These are phyloP conservation scores for Phyllostachys edulis DNA, from an alignment of 176 grass and related monocot genomes.

Conservation along the genomic window DNA sequence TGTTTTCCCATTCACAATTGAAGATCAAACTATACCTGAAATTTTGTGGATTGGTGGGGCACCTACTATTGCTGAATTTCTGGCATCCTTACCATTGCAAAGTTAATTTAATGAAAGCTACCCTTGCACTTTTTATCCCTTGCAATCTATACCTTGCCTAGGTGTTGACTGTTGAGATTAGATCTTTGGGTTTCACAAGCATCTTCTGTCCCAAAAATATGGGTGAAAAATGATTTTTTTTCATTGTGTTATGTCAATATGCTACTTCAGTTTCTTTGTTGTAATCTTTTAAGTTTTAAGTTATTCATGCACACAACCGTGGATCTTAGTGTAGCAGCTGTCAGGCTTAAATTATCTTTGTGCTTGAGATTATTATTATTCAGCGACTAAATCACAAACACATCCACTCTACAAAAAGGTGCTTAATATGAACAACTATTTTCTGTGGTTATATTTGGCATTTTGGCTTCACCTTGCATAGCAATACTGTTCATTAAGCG, in stretches of 20 bases:
- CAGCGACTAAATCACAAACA: background rate
- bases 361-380: background rate
- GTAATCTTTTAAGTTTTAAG: background rate
- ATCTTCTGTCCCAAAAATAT: background rate
- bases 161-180: background rate
- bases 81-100: conserved; percentile 4
- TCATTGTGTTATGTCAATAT: conserved; percentile 1
- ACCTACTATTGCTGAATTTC: conserved; percentile 25
- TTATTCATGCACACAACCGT: background rate
- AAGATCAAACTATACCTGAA: background rate
- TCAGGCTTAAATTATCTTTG: background rate
- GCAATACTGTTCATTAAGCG: background rate
- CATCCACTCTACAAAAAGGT: background rate
- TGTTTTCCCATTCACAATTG: conserved; percentile 4
- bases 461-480: background rate
- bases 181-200: background rate
- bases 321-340: background rate
- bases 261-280: conserved; percentile 8
- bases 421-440: conserved; percentile 11
- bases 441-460: background rate
- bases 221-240: background rate
- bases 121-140: background rate
- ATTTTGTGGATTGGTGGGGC: background rate
- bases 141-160: background rate
- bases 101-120: conserved; percentile 11